Base-by-base conservation (phyloP, 306 rosid genomes). In the Citrullus amarus region DNA sequence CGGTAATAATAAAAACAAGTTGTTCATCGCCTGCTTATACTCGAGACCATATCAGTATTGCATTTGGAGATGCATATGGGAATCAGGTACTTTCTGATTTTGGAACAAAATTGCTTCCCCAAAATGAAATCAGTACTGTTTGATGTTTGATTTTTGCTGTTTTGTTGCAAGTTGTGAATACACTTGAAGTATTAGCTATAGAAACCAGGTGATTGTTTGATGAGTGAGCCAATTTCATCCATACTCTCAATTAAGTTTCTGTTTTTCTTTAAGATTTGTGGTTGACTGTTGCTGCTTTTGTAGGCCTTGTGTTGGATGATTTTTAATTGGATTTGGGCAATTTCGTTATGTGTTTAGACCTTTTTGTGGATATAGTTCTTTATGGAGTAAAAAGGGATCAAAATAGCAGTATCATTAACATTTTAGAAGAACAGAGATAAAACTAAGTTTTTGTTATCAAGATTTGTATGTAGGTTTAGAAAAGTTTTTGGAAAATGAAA, bases 21-120 rank as follows among this genome's bases (percentile, higher is more conserved):
- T 91, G 97, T 73, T 83, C 78, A 38, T 93, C 98, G 22, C 79
- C 96, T 22, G 60, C 79, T 8, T 90, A 91, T 61, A 93, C 98
- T 2, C 86, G 96, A 81, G 98, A 91, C 80, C 87, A 80, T 8
- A 91, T 93, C 83, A 91, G 98, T 80, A 85, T 93, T 55, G 8
- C 91, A 2, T 93, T 93, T 73, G 96, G 98, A 9, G 98, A 93
- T 79, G 96, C 93, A 55, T 85, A 89, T 79, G 98, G 98, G 73
- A 87, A 92, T 80, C 94, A 92, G 98, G 98, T 93, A 73, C 43
- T 46, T 75, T 65, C 43, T 71, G 41, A 22, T 70, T 46, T 68
- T 41, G 51, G 17, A 68, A 18, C 17, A 41, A 9, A n/a, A 2
- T 68, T 68, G 20, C 54, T n/a, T 22, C 50, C 36, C 54, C 17